Percentiles rank a stretch among this genome's conserved stretches.
Conservation (phyloP, 2,329 filamentous ascomycete species). For the Trichoderma koningii region DNA sequence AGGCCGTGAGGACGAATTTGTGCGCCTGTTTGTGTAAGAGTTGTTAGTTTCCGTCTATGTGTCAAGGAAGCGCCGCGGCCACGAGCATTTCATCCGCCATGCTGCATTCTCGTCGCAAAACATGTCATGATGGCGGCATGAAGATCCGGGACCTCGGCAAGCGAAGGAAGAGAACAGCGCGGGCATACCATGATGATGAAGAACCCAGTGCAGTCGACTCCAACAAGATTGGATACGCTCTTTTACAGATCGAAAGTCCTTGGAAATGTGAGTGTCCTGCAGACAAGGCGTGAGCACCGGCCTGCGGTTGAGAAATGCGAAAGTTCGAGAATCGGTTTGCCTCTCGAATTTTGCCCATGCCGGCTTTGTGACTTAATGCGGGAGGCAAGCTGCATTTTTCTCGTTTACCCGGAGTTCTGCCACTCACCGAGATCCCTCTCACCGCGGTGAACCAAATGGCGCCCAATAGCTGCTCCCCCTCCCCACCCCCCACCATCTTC, state of each 20-base stretch:
- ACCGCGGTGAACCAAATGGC: slow-evolving; percentile 13
- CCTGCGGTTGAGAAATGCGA: slow-evolving; percentile 7
- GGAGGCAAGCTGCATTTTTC: slow-evolving; percentile 29
- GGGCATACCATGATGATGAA: slow-evolving; percentile 9
- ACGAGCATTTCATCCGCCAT: neutral
- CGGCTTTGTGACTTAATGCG: slow-evolving; percentile 32
- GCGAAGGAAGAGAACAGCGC: slow-evolving; percentile 12
- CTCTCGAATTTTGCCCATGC: slow-evolving; percentile 33
- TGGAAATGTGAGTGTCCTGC: neutral
- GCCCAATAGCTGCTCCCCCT: neutral
- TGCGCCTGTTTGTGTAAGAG: slow-evolving; percentile 65
- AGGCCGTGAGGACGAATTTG: slow-evolving; percentile 83
- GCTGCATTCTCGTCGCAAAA: neutral
- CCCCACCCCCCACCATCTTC: neutral
- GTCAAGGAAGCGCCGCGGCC: neutral
- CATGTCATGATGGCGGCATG: neutral
- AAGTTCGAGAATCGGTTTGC: neutral
- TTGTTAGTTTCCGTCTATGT: neutral
- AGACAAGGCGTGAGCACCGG: slow-evolving; percentile 4
- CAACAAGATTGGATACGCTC: neutral
- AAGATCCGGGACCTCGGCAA: slow-evolving; percentile 3
- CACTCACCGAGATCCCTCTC: slow-evolving; percentile 29
- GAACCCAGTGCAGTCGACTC: slow-evolving; percentile 18
- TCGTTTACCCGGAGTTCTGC: slow-evolving; percentile 36
- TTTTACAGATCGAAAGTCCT: neutral